Base-by-base conservation (phyloP, 306 rosid genomes). In the Vicia sativa region DNA sequence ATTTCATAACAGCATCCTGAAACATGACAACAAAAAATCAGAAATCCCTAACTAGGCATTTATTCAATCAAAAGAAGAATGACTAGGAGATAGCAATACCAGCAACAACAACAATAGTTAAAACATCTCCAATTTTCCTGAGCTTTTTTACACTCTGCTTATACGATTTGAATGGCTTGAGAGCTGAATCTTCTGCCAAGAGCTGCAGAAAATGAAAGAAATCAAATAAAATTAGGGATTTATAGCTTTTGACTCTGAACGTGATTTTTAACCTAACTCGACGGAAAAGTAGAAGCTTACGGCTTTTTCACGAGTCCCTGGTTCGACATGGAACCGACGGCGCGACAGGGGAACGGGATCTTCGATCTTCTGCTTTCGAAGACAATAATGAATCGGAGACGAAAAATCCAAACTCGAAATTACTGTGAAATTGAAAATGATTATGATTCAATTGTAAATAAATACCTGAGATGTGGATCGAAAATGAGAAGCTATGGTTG, bases 301-400 rank as follows among this genome's bases (percentile, higher is more conserved):
- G 46, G 97, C 98, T 81, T 86, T 84, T 80, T 90, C 95, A 55
- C 98, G 98, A 39, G 85, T 16, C 7, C 96, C 97, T 6, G 86
- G 90, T 69, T 85, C 85, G 78, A 83, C 45, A 68, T 93, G 98
- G 74, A 68, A 85, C 77, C 78, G 83, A 63, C 97, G 97, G 67
- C 95, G 89, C 31, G 85, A 48, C 37, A 63, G 76, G 31, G 88
- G 77, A 29, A 74, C 59, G 35, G 74, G 78, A 70, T 74, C 87
- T 70, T 67, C 82, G 23, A 78, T 13, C 31, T 80, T 76, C 88
- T 83, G 84, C 14, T 76, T 53, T 67, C 9, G 12, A 52, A 56
- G 72, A 52, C 5, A 65, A 3, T 28, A 58, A 23, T 5, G 45
- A 60, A 57, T 50, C 19, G 53, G 2, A 71, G 45, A 39, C 21